Base-by-base conservation (phyloP, 306 rosid genomes). In the Lotus japonicus region DNA sequence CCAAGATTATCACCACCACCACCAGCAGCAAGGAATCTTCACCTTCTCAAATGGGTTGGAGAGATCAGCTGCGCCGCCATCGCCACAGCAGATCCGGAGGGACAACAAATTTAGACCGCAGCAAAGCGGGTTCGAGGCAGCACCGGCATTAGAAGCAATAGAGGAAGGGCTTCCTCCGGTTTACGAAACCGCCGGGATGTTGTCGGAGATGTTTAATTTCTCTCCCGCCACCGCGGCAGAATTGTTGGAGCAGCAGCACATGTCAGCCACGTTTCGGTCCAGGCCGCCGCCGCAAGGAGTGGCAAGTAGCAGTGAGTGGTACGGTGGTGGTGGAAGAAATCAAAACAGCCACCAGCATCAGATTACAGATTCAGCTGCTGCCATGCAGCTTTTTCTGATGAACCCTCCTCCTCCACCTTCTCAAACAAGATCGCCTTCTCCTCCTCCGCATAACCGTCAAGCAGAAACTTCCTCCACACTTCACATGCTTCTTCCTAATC, bases 331-430 rank as follows among this genome's bases (percentile, higher is more conserved):
- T 43, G 43, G 73, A 14, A 81, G 79, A 69, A 70, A 78, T 70
- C 75, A 66, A 19, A 64, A 51, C 26, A 16, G 8, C 53, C 54
- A 58, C 9, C 73, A 57, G 11, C 77, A 75, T 3, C 57, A 44
- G 17, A 94, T 88, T 85, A 88, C 89, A 2, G 96, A 88, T 48
- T 84, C 98, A 12, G 98, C 96, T 0, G 92, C 97, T 5, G 98
- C 99, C 89, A 95, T 95, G 99, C 99, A 95, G 51, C 95, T 95
- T 62, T 94, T 90, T 64, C 79, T 90, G 3, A 90, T 87, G 96
- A 90, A 90, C 58, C 97, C 99, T 19, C 26, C 26, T 21, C 26
- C 26, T 21, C 26, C 26, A 3, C 26, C 26, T 1, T 86, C 54
- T 42, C 31, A 84, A 9, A 84, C 82, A 4, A 83, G 90, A 65